Conservation (phyloP, 495 filamentous ascomycete genomes). For the Glarea lozoyensis region DNA sequence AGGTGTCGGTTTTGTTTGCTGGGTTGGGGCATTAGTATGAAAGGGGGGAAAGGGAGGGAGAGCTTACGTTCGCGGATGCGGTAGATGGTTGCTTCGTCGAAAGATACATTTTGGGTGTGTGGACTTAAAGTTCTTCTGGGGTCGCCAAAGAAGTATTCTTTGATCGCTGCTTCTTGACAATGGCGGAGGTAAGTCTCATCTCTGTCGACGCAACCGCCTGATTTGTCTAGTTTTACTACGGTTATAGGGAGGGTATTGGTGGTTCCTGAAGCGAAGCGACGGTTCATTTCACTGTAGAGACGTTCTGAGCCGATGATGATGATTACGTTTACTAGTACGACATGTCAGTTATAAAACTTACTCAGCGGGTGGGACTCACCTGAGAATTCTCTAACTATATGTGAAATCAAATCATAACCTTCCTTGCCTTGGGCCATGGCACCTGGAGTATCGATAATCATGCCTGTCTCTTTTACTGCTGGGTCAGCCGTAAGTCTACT, state of each 20-base stretch:
- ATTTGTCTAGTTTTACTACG: slow-evolving; percentile 74
- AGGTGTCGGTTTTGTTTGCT: slow-evolving; percentile 24
- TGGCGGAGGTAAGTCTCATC: slow-evolving; percentile 67
- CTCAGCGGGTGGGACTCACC: slow-evolving; percentile 34
- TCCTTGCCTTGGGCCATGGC: slow-evolving; percentile 52
- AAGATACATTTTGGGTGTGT: slow-evolving; percentile 70
- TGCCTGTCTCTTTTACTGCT: slow-evolving; percentile 58
- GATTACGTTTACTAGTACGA: slow-evolving; percentile 56
- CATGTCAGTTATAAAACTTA: slow-evolving; percentile 1
- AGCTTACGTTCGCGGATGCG: slow-evolving; percentile 42
- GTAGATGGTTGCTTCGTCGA: slow-evolving; percentile 63
- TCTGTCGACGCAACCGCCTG: slow-evolving; percentile 77
- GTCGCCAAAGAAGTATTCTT: slow-evolving; percentile 91
- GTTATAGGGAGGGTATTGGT: slow-evolving; percentile 50
- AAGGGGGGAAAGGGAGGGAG: neutral
- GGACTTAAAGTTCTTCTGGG: slow-evolving; percentile 70
- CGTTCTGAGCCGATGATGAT: slow-evolving; percentile 79
- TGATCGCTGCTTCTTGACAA: slow-evolving; percentile 63
- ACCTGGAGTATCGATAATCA: slow-evolving; percentile 81
- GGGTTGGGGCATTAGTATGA: slow-evolving; percentile 1
- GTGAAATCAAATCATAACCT: slow-evolving; percentile 65
- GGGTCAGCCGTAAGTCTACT: slow-evolving; percentile 73
- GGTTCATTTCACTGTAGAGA: slow-evolving; percentile 67
- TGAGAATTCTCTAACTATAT: slow-evolving; percentile 82
- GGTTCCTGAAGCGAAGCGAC: slow-evolving; percentile 56